Percentiles rank a stretch among this genome's conserved stretches.
phyloP scores from a whole-genome alignment of 2,329 filamentous ascomycete genomes.

The Sclerotinia nivalis region DNA sequence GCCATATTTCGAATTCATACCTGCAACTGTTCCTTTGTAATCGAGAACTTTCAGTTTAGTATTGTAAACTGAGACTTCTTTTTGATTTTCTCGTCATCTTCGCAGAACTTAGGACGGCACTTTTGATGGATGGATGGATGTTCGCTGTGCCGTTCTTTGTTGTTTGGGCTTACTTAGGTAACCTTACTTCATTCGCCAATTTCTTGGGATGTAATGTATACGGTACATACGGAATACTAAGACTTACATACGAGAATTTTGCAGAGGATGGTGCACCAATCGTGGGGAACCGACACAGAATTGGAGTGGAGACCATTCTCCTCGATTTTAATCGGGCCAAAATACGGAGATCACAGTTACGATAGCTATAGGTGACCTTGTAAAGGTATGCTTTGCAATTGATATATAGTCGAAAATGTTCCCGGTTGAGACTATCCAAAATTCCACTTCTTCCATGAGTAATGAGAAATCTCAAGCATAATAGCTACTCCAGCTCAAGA shows the following conservation, averaged over 20 bases:
- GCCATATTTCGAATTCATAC: background rate
- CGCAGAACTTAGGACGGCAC: background rate
- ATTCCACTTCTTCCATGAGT: background rate
- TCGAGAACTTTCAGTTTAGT: background rate
- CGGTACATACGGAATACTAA: background rate
- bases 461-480: background rate
- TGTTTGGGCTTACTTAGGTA: background rate
- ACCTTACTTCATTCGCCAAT: background rate
- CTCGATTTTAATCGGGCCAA: background rate
- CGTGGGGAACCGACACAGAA: background rate
- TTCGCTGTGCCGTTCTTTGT: background rate
- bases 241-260: background rate
- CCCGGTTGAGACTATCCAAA: background rate
- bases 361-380: background rate
- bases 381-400: background rate
- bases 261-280: background rate
- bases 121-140: background rate
- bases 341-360: background rate
- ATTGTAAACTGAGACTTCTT: slow-evolving; percentile 3
- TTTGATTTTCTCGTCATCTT: background rate
- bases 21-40: background rate
- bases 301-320: background rate
- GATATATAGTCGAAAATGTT: slow-evolving; percentile 1
- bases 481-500: background rate
- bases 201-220: background rate